Percentiles rank a stretch among this genome's conserved stretches.
Evolutionary conservation across 257 asterid genomes (phyloP).

Genomic region (Forsythia suspensa): DNA sequence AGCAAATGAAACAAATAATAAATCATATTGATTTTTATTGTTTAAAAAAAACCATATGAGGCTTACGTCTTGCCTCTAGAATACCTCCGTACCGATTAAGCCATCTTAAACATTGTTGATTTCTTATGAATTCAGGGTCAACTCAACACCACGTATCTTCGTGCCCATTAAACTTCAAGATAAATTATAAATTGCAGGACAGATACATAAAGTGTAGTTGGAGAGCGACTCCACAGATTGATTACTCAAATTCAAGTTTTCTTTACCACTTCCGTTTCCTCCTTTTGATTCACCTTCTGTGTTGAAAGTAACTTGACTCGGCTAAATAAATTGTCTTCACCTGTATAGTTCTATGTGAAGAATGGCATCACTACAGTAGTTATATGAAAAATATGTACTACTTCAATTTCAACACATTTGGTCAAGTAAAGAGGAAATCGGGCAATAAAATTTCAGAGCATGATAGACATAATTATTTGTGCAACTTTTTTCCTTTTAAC

Average conservation of each 20-base stretch:
- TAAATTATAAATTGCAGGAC: neutral
- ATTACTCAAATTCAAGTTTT: neutral
- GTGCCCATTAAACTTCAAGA: neutral
- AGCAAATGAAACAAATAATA: conserved; percentile 12
- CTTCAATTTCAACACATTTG: neutral
- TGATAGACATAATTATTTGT: neutral
- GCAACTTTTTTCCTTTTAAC: neutral
- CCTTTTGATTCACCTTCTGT: neutral
- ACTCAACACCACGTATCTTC: conserved; percentile 4
- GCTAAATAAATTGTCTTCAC: neutral
- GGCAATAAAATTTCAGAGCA: neutral
- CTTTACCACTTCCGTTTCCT: conserved; percentile 5
- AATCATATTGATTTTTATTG: conserved; percentile 1
- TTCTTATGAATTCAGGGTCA: conserved; percentile 16
- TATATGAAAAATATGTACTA: neutral
- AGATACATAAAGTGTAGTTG: neutral
- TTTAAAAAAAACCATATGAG: neutral
- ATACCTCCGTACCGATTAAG: neutral
- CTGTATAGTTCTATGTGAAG: conserved; percentile 3
- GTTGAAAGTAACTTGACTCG: neutral
- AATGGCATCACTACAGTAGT: neutral
- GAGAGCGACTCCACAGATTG: neutral
- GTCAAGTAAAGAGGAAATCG: neutral
- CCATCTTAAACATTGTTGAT: neutral
- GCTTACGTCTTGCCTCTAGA: neutral